Evolutionary conservation across 331 rosid genomes (phyloP), one percentile per base, ranked within the genome.

Genomic region (Stylosanthes scabra): DNA sequence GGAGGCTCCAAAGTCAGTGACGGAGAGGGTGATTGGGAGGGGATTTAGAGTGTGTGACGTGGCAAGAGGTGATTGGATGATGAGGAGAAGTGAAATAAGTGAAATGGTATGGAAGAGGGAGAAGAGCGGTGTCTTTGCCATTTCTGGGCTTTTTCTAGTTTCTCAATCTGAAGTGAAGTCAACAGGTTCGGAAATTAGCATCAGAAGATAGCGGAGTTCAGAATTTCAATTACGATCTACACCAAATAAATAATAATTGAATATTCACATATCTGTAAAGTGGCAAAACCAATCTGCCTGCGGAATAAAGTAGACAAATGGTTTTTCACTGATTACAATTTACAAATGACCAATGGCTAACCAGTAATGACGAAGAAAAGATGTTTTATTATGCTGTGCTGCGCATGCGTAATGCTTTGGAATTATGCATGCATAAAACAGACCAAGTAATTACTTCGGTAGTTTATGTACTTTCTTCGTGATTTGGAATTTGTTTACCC

Each of bases 1-100:
- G 72, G 59, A 15, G 78, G 99, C 97, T 40, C 96, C 96, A 81
- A 76, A 91, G 44, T 89, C 90, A 74, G 78, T 4, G 75, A 93
- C 95, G 72, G 89, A 86, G 44, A 88, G 15, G 2, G 80, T 72
- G 40, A 69, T 27, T 0, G 85, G 56, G 60, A 62, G 57, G 1
- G 84, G 78, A 59, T 42, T 70, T 2, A 56, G 56, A 10, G 52
- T 49, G 54, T 74, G 45, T 66, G 88, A 74, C 10, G 78, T 79
- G 86, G 82, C 71, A 66, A 34, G n/a, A 9, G 14, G 66, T 49
- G 88, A 82, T 75, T 72, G 94, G 82, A 67, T 25, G 82, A 67
- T 15, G 65, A 70, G 62, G 54, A 9, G 60, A 39, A 66, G 3
- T 8, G 67, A 40, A 15, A 68, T 65, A 39, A 66, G 3, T 8